Base-by-base conservation (phyloP, 2,329 filamentous ascomycete species). In the Colletotrichum sp. region DNA sequence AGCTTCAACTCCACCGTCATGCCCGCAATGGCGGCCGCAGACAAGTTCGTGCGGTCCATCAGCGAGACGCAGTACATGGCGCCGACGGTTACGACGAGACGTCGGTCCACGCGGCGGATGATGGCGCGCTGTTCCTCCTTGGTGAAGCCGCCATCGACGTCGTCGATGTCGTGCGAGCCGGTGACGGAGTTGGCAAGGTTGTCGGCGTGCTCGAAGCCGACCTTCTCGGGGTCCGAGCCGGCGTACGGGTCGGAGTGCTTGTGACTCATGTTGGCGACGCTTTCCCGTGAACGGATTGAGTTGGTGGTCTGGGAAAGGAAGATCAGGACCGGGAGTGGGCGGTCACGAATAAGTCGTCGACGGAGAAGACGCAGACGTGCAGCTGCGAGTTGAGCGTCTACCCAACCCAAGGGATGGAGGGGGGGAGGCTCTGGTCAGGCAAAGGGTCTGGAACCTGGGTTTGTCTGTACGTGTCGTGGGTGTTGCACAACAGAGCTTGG, bases 11-110 rank as follows among this genome's bases (percentile, higher is more conserved):
- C 90, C 2, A 77, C 78, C 18, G 81, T 80, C 89, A 92, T 90
- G 69, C 90, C 95, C 24, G 95, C 94, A 82, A 96, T 93, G 62
- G 91, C 91, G 55, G 94, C 94, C 26, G 91, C 88, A n/a, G 91
- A 91, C 82, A 96, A 85, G 83, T 96, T 96, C 3, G 93, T 95
- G 36, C 95, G 89, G 81, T 97, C 95, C 92, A 96, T 95, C 75
- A 96, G 86, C 78, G 91, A 93, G 79, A 95, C 88, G 82, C 93
- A 95, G 84, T 96, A 96, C 85, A 95, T 90, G 78, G 89, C 81
- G 24, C 93, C 93, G 6, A 92, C 90, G 2, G 90, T 92, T 5
- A 89, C 81, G 55, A 94, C 90, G 5, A 94, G 86, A 3, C 93
- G 91, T 34, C 88, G 86, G 83, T 98, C 95, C 79, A 97, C 88